Evolutionary conservation across 345 rosid species (phyloP).

Genomic region (Melastoma malabathricum): DNA sequence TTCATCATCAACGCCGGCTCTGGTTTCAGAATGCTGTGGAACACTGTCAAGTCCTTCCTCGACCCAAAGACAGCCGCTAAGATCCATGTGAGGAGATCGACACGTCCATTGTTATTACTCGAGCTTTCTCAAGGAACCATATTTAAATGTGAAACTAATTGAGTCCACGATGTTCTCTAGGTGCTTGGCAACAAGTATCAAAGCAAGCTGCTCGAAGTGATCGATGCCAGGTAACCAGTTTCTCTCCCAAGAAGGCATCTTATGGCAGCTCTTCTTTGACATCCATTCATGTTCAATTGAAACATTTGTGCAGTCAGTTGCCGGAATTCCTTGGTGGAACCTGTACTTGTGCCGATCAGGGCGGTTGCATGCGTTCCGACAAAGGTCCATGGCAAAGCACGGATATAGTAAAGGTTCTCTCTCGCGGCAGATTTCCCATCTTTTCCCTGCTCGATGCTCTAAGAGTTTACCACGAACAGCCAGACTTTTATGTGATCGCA

Average conservation of each 20-base stretch:
- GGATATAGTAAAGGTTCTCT: conserved; percentile 54
- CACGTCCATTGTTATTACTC: neutral
- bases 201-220: conserved; percentile 87
- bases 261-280: neutral
- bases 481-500: conserved; percentile 8
- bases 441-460: too few relatives aligned
- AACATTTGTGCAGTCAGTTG: conserved; percentile 44
- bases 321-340: conserved; percentile 87
- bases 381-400: conserved; percentile 90
- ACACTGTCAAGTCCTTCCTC: conserved; percentile 82
- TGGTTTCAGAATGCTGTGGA: conserved; percentile 99
- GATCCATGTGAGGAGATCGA: conserved; percentile 51
- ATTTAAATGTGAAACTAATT: too few relatives aligned
- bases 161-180: conserved; percentile 18
- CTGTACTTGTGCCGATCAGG: conserved; percentile 72
- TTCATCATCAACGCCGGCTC: conserved; percentile 98
- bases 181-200: conserved; percentile 94
- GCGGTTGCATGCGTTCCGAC: conserved; percentile 91
- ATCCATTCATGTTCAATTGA: neutral
- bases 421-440: neutral
- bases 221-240: conserved; percentile 49
- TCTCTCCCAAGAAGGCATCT: neutral
- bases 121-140: too few relatives aligned
- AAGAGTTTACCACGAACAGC: neutral
- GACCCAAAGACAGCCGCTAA: conserved; percentile 96